A percentile compares a stretch with the other conserved stretches of the same genome.
phyloP scores from a whole-genome alignment of 2,329 filamentous ascomycete genomes.

The Trichophaea hybrida region DNA sequence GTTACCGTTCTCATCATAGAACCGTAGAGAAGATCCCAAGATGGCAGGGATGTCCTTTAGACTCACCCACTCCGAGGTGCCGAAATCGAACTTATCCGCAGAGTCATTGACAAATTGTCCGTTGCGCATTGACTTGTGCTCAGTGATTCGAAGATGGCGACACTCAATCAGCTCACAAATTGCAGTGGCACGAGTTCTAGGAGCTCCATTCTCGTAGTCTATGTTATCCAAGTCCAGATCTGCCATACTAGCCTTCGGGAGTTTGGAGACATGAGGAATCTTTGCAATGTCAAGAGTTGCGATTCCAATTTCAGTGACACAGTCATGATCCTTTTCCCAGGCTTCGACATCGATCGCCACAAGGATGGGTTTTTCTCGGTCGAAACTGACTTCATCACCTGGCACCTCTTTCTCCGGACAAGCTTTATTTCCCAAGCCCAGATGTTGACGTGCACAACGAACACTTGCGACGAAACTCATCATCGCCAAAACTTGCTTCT shows the following conservation, averaged over 20 bases:
- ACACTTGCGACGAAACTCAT: conserved; percentile 10
- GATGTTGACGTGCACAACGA: conserved; percentile 10
- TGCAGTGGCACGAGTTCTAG: conserved; percentile 14
- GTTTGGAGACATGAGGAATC: conserved; percentile 13
- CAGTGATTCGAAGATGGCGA: conserved; percentile 62
- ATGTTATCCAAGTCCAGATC: conserved; percentile 2
- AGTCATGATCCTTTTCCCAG: conserved; percentile 50
- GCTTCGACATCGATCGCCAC: conserved; percentile 62
- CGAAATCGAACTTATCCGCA: conserved; percentile 62
- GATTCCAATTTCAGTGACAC: conserved; percentile 75
- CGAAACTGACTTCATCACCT: background rate
- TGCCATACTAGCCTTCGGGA: background rate
- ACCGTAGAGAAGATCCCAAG: conserved; percentile 32
- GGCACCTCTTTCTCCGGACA: background rate
- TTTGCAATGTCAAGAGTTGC: conserved; percentile 60
- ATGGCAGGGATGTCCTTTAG: conserved; percentile 29
- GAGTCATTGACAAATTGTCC: conserved; percentile 54
- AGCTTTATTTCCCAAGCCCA: conserved; percentile 7
- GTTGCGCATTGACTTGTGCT: conserved; percentile 55
- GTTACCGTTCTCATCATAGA: conserved; percentile 10
- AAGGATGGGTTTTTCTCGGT: conserved; percentile 14
- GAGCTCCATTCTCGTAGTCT: conserved; percentile 34
- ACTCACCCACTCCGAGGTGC: conserved; percentile 36
- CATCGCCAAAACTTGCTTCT: conserved; percentile 9
- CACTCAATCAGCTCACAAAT: conserved; percentile 33